phyloP scores from a whole-genome alignment of 2,329 filamentous ascomycete species.

The Aureobasidium sp. region DNA sequence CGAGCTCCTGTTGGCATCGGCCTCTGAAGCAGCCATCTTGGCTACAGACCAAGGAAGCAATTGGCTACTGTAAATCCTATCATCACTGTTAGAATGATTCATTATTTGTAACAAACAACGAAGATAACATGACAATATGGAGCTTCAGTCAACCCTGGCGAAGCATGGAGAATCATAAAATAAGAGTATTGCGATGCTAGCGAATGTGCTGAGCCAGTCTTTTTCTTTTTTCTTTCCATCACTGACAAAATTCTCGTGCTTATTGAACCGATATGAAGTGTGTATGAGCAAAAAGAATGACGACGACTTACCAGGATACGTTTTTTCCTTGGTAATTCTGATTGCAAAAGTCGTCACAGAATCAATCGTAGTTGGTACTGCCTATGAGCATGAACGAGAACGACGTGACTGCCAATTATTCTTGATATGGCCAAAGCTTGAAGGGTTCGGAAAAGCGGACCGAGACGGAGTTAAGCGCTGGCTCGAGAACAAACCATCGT shows the following conservation, averaged over 20 bases:
- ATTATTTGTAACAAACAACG: not conserved
- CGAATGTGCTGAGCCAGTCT: not conserved
- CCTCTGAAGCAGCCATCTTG: not conserved
- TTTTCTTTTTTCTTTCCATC: not conserved
- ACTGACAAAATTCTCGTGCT: not conserved
- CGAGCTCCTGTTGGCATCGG: not conserved
- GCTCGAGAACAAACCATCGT: not conserved
- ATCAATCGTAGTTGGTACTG: not conserved
- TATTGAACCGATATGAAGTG: not conserved
- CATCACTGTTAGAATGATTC: not conserved
- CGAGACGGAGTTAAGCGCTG: not conserved
- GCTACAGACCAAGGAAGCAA: too few species aligned
- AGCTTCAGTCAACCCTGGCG: not conserved
- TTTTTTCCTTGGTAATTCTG: not conserved
- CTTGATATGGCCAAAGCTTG: conserved; percentile 4
- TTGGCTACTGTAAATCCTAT: not conserved
- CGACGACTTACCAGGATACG: not conserved
- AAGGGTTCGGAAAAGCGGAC: not conserved
- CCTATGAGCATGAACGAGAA: not conserved
- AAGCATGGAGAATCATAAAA: too few species aligned
- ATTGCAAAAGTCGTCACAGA: too few species aligned
- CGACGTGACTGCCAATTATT: not conserved
- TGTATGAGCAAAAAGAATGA: not conserved
- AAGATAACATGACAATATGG: not conserved
- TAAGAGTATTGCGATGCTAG: too few species aligned